Conservation (phyloP, 306 rosid genomes). For the Potentilla sterilis region DNA sequence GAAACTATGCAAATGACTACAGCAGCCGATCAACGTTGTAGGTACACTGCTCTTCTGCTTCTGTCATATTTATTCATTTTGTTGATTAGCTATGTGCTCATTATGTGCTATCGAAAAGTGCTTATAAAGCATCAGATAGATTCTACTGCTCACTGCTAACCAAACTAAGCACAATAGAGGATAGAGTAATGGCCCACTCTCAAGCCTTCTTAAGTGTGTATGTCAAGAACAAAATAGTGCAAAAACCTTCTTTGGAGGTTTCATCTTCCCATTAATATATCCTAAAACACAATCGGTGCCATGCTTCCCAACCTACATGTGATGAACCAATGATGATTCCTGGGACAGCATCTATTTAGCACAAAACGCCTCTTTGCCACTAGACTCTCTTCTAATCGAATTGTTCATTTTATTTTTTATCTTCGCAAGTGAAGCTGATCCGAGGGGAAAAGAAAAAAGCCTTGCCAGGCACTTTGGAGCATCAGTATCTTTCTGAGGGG, state of each 20-base stretch:
- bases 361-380: neutral
- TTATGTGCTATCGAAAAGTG: neutral
- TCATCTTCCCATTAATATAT: too few relatives aligned
- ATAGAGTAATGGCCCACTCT: neutral
- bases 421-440: too few relatives aligned
- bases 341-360: neutral
- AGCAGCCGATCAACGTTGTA: conserved; percentile 74
- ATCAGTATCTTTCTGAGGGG: too few relatives aligned
- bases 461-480: too few relatives aligned
- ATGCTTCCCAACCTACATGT: neutral
- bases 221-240: neutral
- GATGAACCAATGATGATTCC: neutral
- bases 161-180: neutral
- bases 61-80: conserved; percentile 19
- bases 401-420: too few relatives aligned
- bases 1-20: conserved; percentile 96
- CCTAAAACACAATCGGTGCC: too few relatives aligned
- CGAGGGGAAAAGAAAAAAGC: too few relatives aligned
- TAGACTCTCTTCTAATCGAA: too few relatives aligned
- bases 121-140: neutral
- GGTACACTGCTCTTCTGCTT: conserved; percentile 51
- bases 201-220: neutral
- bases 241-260: neutral
- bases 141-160: neutral
- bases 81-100: neutral